Percentiles rank a stretch among this genome's conserved stretches.
Conservation (phyloP, 169 alveolate genomes). For the Eimeria praecox region DNA sequence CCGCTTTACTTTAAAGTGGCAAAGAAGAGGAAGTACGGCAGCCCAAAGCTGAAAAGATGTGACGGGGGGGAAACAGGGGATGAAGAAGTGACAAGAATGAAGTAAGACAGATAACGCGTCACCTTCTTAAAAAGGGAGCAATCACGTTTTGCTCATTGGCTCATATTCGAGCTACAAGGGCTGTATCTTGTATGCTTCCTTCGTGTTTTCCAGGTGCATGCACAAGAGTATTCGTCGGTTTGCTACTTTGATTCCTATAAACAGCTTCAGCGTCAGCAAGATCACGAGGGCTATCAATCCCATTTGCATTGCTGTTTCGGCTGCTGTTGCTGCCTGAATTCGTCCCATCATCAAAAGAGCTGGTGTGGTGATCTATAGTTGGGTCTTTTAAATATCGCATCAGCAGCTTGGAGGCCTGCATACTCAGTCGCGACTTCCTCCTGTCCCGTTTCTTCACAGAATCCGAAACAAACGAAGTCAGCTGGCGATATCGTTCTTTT, state of each 20-base stretch:
- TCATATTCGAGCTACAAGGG: background rate
- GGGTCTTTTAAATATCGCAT: slow-evolving; percentile 21
- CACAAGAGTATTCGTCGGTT: background rate
- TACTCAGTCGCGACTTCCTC: background rate
- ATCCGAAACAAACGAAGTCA: slow-evolving; percentile 44
- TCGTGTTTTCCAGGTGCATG: background rate
- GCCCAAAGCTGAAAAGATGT: background rate
- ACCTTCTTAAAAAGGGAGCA: background rate
- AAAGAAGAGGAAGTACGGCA: background rate
- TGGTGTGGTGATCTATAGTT: background rate
- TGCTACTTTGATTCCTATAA: background rate
- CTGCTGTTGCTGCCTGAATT: background rate
- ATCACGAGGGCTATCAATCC: background rate
- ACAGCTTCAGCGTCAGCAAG: background rate
- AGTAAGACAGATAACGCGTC: background rate
- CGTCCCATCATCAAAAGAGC: background rate
- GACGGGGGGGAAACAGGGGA: background rate
- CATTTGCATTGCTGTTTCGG: background rate
- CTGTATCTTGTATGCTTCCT: background rate
- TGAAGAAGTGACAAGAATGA: background rate
- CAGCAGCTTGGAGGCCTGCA: slow-evolving; percentile 39
- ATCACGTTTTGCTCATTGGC: background rate
- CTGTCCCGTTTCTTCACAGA: background rate
- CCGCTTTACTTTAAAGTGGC: background rate
- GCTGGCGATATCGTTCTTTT: background rate